Evolutionary conservation across 495 filamentous ascomycete species (phyloP).

Genomic region (Penicillium psychrofluorescens): DNA sequence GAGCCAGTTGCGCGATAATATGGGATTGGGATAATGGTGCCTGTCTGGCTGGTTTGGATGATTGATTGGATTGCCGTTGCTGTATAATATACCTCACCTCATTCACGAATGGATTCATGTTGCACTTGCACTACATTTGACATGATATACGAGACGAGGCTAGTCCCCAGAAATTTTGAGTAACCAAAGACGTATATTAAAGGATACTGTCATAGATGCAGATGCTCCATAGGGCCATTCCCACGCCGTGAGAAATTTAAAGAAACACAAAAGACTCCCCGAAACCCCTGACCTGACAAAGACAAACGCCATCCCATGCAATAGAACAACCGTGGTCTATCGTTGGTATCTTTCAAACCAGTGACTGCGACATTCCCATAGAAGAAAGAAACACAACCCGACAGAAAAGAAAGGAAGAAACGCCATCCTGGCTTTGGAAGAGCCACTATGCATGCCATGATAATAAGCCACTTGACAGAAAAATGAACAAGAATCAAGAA

Average conservation of each 20-base stretch:
- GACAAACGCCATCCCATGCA: slow-evolving; percentile 26
- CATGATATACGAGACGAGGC: no score
- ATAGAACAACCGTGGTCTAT: slow-evolving; percentile 27
- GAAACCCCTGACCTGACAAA: slow-evolving; percentile 7
- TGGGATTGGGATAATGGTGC: slow-evolving; percentile 27
- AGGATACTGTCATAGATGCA: neutral
- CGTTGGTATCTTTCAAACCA: slow-evolving; percentile 31
- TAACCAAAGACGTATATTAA: neutral
- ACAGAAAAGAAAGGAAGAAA: slow-evolving; percentile 3
- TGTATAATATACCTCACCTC: slow-evolving; percentile 17
- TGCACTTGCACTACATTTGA: neutral
- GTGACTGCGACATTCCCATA: slow-evolving; percentile 5
- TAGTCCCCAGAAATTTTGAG: no score
- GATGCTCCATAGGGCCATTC: no score
- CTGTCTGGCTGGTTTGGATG: neutral
- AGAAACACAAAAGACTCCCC: no score
- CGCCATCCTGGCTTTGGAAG: no score
- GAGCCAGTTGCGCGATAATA: slow-evolving; percentile 34
- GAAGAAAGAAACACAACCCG: neutral
- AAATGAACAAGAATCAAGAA: neutral
- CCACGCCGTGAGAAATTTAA: neutral
- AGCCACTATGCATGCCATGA: no score
- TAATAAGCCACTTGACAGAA: no score
- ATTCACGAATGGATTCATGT: slow-evolving; percentile 13
- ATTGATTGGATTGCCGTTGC: neutral